Conservation (phyloP, 2,329 filamentous ascomycete genomes). For the Paraconiothyrium sp. region DNA sequence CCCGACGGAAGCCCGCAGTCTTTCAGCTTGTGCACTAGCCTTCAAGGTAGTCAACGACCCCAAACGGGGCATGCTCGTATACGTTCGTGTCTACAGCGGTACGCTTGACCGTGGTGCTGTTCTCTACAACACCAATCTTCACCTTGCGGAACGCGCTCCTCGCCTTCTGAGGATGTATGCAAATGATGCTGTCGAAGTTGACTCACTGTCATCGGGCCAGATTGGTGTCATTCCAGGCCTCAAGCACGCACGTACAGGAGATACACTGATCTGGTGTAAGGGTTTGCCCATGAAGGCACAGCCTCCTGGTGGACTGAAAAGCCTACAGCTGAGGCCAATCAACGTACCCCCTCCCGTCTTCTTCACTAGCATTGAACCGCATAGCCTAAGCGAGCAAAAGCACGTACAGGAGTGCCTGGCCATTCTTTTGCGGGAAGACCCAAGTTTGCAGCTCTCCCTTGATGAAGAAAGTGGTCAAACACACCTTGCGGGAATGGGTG, state of each 20-base stretch:
- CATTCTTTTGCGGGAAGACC: constrained; percentile 87
- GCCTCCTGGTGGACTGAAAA: constrained; percentile 74
- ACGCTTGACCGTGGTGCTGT: constrained; percentile 75
- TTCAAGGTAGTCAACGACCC: constrained; percentile 96
- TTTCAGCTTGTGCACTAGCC: constrained; percentile 74
- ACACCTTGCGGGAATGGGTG: constrained; percentile 93
- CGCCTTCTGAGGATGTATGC: constrained; percentile 90
- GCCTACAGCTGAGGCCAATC: constrained; percentile 85
- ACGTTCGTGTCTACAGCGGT: constrained; percentile 91
- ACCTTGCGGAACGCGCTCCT: constrained; percentile 80
- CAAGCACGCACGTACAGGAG: constrained; percentile 90
- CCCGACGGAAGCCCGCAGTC: constrained; percentile 62
- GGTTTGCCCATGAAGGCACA: constrained; percentile 68
- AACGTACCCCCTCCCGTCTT: constrained; percentile 93
- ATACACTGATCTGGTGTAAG: constrained; percentile 83
- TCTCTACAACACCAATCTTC: constrained; percentile 88
- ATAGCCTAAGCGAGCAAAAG: constrained; percentile 81
- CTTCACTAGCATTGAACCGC: constrained; percentile 90
- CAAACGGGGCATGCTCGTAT: constrained; percentile 86
- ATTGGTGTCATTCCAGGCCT: constrained; percentile 93
- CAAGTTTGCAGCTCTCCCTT: constrained; percentile 83
- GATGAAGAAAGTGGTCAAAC: constrained; percentile 94
- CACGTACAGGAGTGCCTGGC: constrained; percentile 78
- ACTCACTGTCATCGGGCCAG: constrained; percentile 82
- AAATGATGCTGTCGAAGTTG: constrained; percentile 84